Evolutionary conservation across 2,329 filamentous ascomycete species (phyloP).

Genomic region (Aphanoascus verrucosus): DNA sequence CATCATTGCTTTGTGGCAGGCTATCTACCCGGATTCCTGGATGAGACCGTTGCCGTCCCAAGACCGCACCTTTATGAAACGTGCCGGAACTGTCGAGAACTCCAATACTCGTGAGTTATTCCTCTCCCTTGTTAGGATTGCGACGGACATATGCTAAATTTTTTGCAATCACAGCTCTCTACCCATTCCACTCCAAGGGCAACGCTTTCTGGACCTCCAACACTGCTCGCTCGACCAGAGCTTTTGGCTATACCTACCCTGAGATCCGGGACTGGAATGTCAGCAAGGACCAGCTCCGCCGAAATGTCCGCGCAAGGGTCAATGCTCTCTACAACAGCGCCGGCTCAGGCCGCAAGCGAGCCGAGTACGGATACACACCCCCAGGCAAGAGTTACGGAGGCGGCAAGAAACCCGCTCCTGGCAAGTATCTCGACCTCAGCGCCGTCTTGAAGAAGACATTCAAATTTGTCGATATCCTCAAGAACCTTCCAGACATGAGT

Average conservation of each 20-base stretch:
- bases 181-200: conserved; percentile 53
- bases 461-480: conserved; percentile 13
- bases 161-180: conserved; percentile 37
- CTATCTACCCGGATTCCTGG: conserved; percentile 57
- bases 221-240: conserved; percentile 46
- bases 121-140: background rate
- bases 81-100: conserved; percentile 45
- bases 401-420: conserved; percentile 20
- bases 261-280: conserved; percentile 45
- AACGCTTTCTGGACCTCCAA: conserved; percentile 58
- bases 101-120: conserved; percentile 38
- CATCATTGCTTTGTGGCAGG: conserved; percentile 66
- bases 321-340: conserved; percentile 49
- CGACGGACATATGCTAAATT: background rate
- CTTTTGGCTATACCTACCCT: conserved; percentile 65
- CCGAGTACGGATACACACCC: background rate
- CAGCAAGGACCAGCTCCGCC: conserved; percentile 26
- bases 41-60: conserved; percentile 46
- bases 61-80: conserved; percentile 52
- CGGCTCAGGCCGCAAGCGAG: background rate
- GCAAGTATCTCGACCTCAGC: conserved; percentile 21
- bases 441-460: conserved; percentile 12
- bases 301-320: conserved; percentile 43
- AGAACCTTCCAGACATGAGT: conserved; percentile 13
- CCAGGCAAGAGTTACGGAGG: background rate